Percentiles rank a stretch among this genome's conserved stretches.
Evolutionary conservation across 192 early-diverging fungal genomes (phyloP).

Genomic region (Pilaira anomala): DNA sequence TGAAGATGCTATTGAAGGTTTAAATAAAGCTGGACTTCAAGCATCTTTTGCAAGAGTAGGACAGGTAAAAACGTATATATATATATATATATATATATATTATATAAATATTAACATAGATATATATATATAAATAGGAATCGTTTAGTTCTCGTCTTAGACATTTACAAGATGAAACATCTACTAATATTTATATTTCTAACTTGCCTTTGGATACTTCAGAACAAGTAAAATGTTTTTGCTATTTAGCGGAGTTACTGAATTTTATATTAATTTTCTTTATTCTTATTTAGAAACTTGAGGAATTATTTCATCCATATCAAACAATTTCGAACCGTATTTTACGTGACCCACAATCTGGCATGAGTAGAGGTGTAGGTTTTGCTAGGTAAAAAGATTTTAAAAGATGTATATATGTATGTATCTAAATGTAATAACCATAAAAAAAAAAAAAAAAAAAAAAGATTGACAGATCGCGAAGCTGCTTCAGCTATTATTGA

Average conservation of each 20-base stretch:
- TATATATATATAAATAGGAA: slow-evolving; percentile 41
- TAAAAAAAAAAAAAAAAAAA: neutral
- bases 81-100: neutral
- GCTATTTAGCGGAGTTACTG: no score
- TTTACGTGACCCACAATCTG: slow-evolving; percentile 63
- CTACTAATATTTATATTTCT: slow-evolving; percentile 83
- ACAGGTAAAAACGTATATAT: slow-evolving; percentile 30
- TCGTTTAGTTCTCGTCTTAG: slow-evolving; percentile 69
- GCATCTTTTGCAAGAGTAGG: slow-evolving; percentile 75
- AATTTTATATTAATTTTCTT: neutral
- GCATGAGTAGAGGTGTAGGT: slow-evolving; percentile 72
- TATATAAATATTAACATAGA: neutral
- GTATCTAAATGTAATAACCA: neutral
- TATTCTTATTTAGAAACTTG: slow-evolving; percentile 46
- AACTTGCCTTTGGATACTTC: slow-evolving; percentile 75
- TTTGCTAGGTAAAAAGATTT: slow-evolving; percentile 61
- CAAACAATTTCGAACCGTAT: slow-evolving; percentile 71
- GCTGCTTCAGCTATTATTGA: slow-evolving; percentile 67
- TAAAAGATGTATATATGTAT: neutral
- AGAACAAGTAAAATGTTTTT: slow-evolving; percentile 53
- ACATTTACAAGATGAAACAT: slow-evolving; percentile 68
- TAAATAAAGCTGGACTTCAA: slow-evolving; percentile 62
- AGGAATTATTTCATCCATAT: slow-evolving; percentile 63
- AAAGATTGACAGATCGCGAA: slow-evolving; percentile 67
- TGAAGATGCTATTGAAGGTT: slow-evolving; percentile 61